Base-by-base conservation (phyloP, 106 monocot genomes). In the Allium cepa region DNA sequence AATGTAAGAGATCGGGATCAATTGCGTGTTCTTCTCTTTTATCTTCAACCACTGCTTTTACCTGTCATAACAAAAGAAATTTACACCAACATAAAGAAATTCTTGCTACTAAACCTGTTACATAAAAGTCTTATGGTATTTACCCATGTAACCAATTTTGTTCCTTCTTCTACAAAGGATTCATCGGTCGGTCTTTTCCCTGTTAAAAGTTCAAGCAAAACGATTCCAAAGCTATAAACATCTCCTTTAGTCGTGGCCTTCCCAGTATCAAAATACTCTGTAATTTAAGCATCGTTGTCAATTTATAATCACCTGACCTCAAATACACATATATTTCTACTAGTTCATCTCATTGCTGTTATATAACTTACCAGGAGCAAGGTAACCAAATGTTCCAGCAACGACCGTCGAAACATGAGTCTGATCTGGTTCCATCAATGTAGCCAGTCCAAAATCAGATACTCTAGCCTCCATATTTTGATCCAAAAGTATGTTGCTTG, bases 241-340 rank as follows among this genome's bases (percentile, higher is more conserved):
- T 93, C 93, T 9, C 93, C 88, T 60, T 88, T 88, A 51, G 83
- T 86, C 8, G 93, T 93, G 9, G 88, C 93, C 75, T 76, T 88
- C 11, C 93, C 93, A 1, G 93, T 93, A 36, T 93, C 93, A 55
- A 93, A 93, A 71, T 88, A 93, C 51, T 93, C 93, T 92, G 82
- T 15, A n/a, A n/a, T 36, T 3, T 36, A 36, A 5, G 4, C 36
- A 36, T 36, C 36, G 36, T 36, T 36, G 36, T 36, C 5, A 36
- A 36, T 36, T 36, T 36, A 36, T 36, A 36, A 36, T 36, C 36
- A 36, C 36, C 5, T 36, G 36, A 36, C 5, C 3, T 5, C 5
- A 36, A 36, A 4, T 36, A 4, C 5, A 36, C 5, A 36, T 36
- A 36, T 36, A 36, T 36, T 4, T 36, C 10, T n/a, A 15, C 3